These are phyloP conservation scores for Colletotrichum aenigma DNA, from an alignment of 2,329 filamentous ascomycete genomes.

Conservation along the genomic window DNA sequence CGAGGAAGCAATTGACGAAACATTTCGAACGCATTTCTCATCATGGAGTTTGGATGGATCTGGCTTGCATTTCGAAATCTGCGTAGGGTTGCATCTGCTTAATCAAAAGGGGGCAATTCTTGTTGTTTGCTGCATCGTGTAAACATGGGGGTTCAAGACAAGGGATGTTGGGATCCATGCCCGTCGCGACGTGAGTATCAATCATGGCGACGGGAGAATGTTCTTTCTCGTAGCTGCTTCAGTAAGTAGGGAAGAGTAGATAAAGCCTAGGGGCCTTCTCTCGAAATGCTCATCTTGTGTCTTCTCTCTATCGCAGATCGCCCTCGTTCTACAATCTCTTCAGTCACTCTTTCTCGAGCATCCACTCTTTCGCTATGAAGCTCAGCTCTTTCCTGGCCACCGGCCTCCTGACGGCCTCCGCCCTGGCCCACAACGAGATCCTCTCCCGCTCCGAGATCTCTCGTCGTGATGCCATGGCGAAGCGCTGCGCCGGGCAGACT, in stretches of 20 bases:
- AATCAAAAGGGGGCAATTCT: not conserved
- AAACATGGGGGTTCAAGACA: not conserved
- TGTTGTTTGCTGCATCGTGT: not conserved
- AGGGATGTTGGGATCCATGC: not conserved
- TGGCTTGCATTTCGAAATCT: not conserved
- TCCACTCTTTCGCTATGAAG: not conserved
- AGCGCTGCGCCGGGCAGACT: not conserved
- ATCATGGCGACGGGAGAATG: not conserved
- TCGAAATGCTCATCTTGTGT: not conserved
- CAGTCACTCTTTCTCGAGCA: not conserved
- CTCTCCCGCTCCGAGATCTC: slow-evolving; percentile 1
- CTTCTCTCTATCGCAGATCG: not conserved
- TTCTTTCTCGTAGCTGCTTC: not conserved
- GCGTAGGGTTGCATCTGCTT: not conserved
- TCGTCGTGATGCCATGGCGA: not conserved
- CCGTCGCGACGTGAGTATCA: not conserved
- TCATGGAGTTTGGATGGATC: not conserved
- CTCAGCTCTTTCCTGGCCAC: not conserved
- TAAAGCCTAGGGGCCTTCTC: not conserved
- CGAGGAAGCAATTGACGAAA: not conserved
- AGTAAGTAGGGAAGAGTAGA: not conserved
- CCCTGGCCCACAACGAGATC: slow-evolving; percentile 42
- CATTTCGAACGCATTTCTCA: not conserved
- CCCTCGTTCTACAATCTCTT: not conserved
- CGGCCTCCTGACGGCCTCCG: not conserved